Evolutionary conservation across 176 grass and related monocot genomes (phyloP), one percentile per base, ranked within the genome.

Genomic region (Bolboschoenus planiculmis): DNA sequence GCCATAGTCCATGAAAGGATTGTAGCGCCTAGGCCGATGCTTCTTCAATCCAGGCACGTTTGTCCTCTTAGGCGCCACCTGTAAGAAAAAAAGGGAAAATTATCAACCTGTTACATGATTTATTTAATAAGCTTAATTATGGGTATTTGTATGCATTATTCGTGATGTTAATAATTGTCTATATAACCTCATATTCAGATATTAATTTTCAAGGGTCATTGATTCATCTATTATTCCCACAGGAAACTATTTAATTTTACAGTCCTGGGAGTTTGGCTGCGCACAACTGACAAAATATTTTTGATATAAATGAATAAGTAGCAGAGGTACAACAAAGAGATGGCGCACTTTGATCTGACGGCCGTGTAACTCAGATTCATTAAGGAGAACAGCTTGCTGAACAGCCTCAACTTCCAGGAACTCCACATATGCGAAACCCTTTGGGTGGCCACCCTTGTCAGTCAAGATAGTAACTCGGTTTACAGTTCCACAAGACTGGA

Each of bases 381-480:
- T 77, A 11, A 87, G 53, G 16, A 72, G 64, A 15, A 87, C 23
- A 47, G 85, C 85, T 9, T 60, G 51, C 26, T 78, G 85, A 63
- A 87, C 66, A 58, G 85, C 79, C 10, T 87, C 85, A 16, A 34
- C 14, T 59, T 87, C 85, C 21, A 83, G 55, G 44, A 87, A 87
- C 46, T 87, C 85, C 43, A 87, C 85, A 61, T 87, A 87, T 34
- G 85, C 85, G 11, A 83, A 87, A 39, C 85, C 85, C 65, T 87
- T 87, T 10, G 85, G 85, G 35, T 87, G 79, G 0, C 85, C 85
- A 43, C 78, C 39, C 7, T 59, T 86, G 33, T 86, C 77, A n/a
- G 85, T 86, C 23, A 86, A 59, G 42, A 86, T 86, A 11, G 85
- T 86, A 1, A 86, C 85, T 40, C 85, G 33, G 62, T 86, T 86